A percentile compares a stretch with the other conserved stretches of the same genome.
Conservation (phyloP, 305 asterid species). For the Petunia hybrid region DNA sequence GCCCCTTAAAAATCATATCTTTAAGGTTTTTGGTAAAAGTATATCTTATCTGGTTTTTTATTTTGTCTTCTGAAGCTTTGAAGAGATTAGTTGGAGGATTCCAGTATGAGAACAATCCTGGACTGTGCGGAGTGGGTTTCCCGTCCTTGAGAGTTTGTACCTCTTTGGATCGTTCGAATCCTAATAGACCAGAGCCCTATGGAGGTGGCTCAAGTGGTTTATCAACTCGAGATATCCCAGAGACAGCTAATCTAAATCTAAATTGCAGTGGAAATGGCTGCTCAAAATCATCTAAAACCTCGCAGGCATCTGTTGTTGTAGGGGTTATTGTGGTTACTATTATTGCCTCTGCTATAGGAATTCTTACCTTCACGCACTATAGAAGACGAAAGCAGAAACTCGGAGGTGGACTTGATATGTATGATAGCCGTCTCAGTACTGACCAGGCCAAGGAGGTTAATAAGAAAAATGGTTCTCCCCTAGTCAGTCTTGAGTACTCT, state of each 20-base stretch:
- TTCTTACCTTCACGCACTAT: slow-evolving; percentile 52
- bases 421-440: slow-evolving; percentile 51
- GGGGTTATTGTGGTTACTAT: slow-evolving; percentile 58
- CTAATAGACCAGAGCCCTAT: slow-evolving; percentile 61
- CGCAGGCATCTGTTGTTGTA: slow-evolving; percentile 65
- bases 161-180: slow-evolving; percentile 47
- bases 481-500: slow-evolving; percentile 85
- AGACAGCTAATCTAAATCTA: slow-evolving; percentile 77
- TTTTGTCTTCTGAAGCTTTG: slow-evolving; percentile 62
- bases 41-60: slow-evolving; percentile 26
- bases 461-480: slow-evolving; percentile 83
- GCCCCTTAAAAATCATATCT: neutral
- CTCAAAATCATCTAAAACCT: slow-evolving; percentile 57
- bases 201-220: slow-evolving; percentile 57
- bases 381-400: slow-evolving; percentile 67
- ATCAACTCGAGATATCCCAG: slow-evolving; percentile 70
- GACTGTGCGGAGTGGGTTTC: slow-evolving; percentile 80
- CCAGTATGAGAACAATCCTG: slow-evolving; percentile 73
- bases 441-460: slow-evolving; percentile 55
- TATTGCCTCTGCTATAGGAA: slow-evolving; percentile 52
- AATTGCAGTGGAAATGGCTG: slow-evolving; percentile 67
- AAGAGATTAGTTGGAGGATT: slow-evolving; percentile 80
- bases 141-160: slow-evolving; percentile 62
- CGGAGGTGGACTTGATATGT: slow-evolving; percentile 42
- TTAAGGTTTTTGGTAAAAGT: neutral